Conservation (phyloP, 129 eudicot species). For the Centella asiatica region DNA sequence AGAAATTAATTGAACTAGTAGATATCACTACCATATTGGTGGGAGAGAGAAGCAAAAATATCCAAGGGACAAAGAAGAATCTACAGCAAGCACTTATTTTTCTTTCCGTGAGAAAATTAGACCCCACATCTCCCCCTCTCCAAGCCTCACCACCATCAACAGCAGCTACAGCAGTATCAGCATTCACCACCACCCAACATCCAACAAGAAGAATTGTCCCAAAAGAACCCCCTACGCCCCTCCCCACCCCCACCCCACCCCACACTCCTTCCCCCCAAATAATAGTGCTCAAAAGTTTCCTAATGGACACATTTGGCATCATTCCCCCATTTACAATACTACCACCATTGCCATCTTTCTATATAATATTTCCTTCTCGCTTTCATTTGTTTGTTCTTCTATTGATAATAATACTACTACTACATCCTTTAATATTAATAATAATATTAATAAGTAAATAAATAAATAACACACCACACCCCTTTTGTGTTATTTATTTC, state of each 20-base stretch:
- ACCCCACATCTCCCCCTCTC: not conserved
- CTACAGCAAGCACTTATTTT: not conserved
- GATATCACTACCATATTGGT: no score
- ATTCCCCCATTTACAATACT: not conserved
- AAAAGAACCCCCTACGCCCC: no score
- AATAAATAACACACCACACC: no score
- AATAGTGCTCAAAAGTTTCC: not conserved
- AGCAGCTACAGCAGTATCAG: not conserved
- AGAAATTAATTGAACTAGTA: no score
- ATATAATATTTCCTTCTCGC: not conserved
- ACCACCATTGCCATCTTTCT: no score
- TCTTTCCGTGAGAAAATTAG: not conserved
- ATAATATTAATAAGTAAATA: no score
- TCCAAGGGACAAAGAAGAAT: not conserved
- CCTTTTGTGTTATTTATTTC: not conserved
- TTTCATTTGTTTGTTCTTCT: constrained; percentile 16
- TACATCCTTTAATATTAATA: not conserved
- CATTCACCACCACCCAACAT: constrained; percentile 18
- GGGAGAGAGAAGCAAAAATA: no score
- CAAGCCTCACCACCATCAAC: not conserved
- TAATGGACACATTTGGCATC: constrained; percentile 11
- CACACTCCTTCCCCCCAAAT: not conserved
- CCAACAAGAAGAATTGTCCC: constrained; percentile 4
- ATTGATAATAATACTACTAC: no score
- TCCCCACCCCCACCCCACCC: not conserved